Evolutionary conservation across 495 filamentous ascomycete genomes (phyloP).

Genomic region (Pseudomonodictys pantanalensis): DNA sequence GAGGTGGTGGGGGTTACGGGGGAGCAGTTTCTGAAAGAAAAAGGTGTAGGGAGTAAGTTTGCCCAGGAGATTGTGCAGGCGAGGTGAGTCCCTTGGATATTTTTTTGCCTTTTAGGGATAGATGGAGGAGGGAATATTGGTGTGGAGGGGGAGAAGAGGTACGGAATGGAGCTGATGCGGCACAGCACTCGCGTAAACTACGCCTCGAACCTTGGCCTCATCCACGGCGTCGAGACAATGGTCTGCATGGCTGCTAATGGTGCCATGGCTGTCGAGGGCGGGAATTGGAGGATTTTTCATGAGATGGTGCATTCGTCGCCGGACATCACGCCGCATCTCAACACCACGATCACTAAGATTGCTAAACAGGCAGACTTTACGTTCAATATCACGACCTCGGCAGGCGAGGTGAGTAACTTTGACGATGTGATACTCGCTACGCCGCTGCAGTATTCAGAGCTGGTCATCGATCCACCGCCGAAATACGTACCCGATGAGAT

Average conservation of each 20-base stretch:
- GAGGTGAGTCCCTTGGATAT: conserved; percentile 19
- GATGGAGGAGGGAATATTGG: no score
- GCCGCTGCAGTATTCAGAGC: conserved; percentile 72
- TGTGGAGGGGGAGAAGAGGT: not conserved
- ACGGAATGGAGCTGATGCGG: not conserved
- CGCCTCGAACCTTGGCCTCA: conserved; percentile 76
- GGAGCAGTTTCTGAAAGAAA: conserved; percentile 63
- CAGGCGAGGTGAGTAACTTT: conserved; percentile 46
- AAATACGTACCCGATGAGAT: conserved; percentile 61
- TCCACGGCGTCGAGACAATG: conserved; percentile 90
- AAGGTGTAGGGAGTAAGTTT: conserved; percentile 64
- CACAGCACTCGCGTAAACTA: conserved; percentile 88
- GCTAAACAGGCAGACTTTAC: conserved; percentile 46
- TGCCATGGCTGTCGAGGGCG: conserved; percentile 73
- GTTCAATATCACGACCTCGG: conserved; percentile 52
- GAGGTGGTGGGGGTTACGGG: conserved; percentile 67
- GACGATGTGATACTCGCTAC: conserved; percentile 78
- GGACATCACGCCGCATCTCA: conserved; percentile 51
- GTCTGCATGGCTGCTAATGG: conserved; percentile 90
- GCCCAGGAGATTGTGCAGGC: conserved; percentile 86
- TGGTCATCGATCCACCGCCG: conserved; percentile 54
- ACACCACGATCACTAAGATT: conserved; percentile 66
- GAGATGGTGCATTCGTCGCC: conserved; percentile 71
- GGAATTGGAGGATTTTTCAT: conserved; percentile 94
- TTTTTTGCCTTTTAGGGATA: no score